Base-by-base conservation (phyloP, 2,329 filamentous ascomycete genomes). In the Coniochaeta sp. region DNA sequence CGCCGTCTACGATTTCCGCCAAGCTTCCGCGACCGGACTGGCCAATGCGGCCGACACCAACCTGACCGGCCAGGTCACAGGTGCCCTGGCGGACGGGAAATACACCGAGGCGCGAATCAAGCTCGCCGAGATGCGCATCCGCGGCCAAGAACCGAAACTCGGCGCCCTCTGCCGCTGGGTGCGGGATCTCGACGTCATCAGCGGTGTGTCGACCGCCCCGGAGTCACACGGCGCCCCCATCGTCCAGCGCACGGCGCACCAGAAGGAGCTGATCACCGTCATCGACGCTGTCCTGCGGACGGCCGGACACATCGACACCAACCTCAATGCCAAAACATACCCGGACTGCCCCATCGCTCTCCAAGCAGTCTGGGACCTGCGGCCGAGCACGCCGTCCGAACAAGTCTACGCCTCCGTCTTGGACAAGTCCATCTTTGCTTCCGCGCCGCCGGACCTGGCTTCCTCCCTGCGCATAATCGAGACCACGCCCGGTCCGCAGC, bases 121-220 rank as follows among this genome's bases (percentile, higher is more conserved):
- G 16, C 79, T 90, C 1, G 82, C 87, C 0, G 87, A 90, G 73
- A 90, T 90, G 87, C 79, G 81, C 32, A 84, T 90, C 19, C 77
- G 87, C n/a, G 75, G 78, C 3, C 80, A 89, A 62, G 79, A 82
- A 19, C 87, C 87, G 0, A 88, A 88, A 65, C 73, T 90, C 0
- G 88, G 88, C 22, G 86, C 87, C 1, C 72, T 90, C 8, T 89
- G 87, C 70, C 83, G 88, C 60, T 90, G 88, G 88, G 87, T 90
- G 4, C 81, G 88, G 60, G 87, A 89, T 67, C 74, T 90, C 28
- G 87, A 90, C 66, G 83, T 89, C 26, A 83, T 89, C 57, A 88
- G 84, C 64, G 86, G 86, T 1, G 73, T 89, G 8, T 84, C 84
- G 3, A 83, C 84, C 24, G 76, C 81, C 58, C 74, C 82, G 0